A percentile compares a stretch with the other conserved stretches of the same genome.
Evolutionary conservation across 2,329 filamentous ascomycete genomes (phyloP).

Genomic region (Penicillium sp.): DNA sequence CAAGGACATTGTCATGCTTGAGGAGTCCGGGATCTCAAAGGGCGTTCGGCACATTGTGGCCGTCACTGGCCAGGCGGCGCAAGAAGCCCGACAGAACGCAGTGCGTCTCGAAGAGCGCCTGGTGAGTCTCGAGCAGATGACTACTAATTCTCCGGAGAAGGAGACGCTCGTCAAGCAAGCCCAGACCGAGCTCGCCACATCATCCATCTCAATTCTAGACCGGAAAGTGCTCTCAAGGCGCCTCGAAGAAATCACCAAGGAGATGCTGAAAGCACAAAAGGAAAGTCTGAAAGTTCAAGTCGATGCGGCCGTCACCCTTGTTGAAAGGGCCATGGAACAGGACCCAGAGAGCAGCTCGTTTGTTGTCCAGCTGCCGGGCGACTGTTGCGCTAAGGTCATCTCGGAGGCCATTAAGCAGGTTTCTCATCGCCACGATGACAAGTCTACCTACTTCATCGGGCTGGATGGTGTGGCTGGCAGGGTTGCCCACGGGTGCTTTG

Average conservation of each 20-base stretch:
- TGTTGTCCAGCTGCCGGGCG: background rate
- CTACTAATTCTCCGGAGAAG: conserved; percentile 69
- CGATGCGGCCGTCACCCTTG: no score
- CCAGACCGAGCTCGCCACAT: conserved; percentile 72
- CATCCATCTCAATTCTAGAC: conserved; percentile 69
- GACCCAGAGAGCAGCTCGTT: no score
- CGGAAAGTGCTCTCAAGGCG: conserved; percentile 74
- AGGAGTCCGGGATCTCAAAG: conserved; percentile 96
- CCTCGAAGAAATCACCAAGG: conserved; percentile 75
- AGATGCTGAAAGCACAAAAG: conserved; percentile 85
- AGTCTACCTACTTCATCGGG: no score
- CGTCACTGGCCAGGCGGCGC: conserved; percentile 82
- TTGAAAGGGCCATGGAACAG: no score
- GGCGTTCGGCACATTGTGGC: conserved; percentile 94
- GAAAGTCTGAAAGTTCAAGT: conserved; percentile 25
- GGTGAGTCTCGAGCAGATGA: conserved; percentile 58
- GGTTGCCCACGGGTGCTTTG: background rate
- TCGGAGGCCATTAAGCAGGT: no score
- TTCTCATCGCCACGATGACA: no score
- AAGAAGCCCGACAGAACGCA: conserved; percentile 74
- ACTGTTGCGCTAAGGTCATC: no score
- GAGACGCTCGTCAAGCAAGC: conserved; percentile 73
- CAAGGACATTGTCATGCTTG: conserved; percentile 86
- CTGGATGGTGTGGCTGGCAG: background rate
- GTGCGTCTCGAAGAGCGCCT: conserved; percentile 60